Percentiles rank a stretch among this genome's conserved stretches.
These are phyloP conservation scores for Zoysia matrella DNA, from an alignment of 202 grass and related monocot genomes.

Conservation along the genomic window DNA sequence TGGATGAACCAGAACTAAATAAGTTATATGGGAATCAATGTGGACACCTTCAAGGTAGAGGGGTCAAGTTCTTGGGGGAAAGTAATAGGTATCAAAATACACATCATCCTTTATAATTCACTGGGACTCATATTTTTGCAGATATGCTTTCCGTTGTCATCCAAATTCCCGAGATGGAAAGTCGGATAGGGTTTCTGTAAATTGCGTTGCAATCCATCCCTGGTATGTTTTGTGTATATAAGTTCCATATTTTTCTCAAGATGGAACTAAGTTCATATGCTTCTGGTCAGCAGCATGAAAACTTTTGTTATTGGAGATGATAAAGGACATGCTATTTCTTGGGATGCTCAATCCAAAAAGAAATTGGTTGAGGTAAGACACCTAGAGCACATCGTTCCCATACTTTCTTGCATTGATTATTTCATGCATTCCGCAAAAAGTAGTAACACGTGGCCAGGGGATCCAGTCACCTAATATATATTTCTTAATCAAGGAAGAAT, in stretches of 20 bases:
- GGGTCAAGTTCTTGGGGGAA: constrained; percentile 20
- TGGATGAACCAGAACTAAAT: not conserved
- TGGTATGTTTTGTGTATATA: constrained; percentile 51
- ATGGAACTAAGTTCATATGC: constrained; percentile 13
- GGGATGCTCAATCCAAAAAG: constrained; percentile 68
- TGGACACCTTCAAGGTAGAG: constrained; percentile 2
- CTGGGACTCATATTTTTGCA: constrained; percentile 46
- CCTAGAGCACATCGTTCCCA: not conserved
- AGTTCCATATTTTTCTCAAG: constrained; percentile 38
- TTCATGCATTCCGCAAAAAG: not conserved
- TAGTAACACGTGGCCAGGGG: not conserved
- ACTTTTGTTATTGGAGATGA: constrained; percentile 75
- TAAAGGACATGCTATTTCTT: constrained; percentile 61
- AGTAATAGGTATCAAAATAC: constrained; percentile 12
- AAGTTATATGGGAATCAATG: not conserved
- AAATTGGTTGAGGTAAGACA: constrained; percentile 65
- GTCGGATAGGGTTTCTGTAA: constrained; percentile 57
- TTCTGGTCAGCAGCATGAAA: constrained; percentile 49
- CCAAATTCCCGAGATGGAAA: constrained; percentile 72
- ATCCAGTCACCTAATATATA: constrained; percentile 15
- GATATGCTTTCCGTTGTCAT: constrained; percentile 77
- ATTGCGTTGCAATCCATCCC: constrained; percentile 60
- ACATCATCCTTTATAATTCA: constrained; percentile 11
- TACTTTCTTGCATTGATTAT: not conserved
- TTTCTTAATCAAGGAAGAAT: constrained; percentile 8